These are phyloP conservation scores for Tylopilus felleus DNA, from an alignment of 768 basidiomycete genomes.

Conservation along the genomic window DNA sequence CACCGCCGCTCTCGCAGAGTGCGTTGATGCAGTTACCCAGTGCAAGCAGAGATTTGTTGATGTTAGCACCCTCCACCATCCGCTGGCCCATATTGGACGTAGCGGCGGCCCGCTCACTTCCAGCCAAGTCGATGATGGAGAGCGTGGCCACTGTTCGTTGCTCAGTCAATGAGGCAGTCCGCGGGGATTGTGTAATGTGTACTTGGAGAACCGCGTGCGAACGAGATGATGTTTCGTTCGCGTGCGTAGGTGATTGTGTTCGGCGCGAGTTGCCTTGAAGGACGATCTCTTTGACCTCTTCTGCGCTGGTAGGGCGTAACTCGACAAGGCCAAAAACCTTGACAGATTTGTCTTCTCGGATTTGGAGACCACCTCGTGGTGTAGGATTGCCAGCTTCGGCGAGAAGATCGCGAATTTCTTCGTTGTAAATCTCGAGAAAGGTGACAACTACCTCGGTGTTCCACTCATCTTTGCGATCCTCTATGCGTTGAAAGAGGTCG, in stretches of 20 bases:
- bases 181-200: conserved; percentile 83
- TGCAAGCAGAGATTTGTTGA: conserved; percentile 97
- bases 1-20: conserved; percentile 90
- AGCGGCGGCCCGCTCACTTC: conserved; percentile 94
- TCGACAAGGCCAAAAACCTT: conserved; percentile 86
- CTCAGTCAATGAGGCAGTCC: conserved; percentile 82
- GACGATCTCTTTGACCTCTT: conserved; percentile 94
- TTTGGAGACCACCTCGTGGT: conserved; percentile 85
- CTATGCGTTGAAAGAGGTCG: conserved; percentile 91
- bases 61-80: conserved; percentile 98
- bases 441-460: conserved; percentile 87
- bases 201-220: conserved; percentile 98
- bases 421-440: conserved; percentile 98
- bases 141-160: conserved; percentile 84
- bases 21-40: conserved; percentile 99
- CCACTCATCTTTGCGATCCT: conserved; percentile 82
- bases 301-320: conserved; percentile 74
- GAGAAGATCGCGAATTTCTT: conserved; percentile 95
- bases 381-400: conserved; percentile 57
- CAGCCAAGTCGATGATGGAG: conserved; percentile 97
- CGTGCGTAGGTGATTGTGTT: conserved; percentile 92
- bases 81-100: conserved; percentile 97
- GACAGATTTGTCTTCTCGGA: conserved; percentile 92
- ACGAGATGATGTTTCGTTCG: conserved; percentile 94
- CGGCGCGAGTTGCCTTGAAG: conserved; percentile 83